phyloP scores from a whole-genome alignment of 352 stramenopile species.

The Peronospora destructor region DNA sequence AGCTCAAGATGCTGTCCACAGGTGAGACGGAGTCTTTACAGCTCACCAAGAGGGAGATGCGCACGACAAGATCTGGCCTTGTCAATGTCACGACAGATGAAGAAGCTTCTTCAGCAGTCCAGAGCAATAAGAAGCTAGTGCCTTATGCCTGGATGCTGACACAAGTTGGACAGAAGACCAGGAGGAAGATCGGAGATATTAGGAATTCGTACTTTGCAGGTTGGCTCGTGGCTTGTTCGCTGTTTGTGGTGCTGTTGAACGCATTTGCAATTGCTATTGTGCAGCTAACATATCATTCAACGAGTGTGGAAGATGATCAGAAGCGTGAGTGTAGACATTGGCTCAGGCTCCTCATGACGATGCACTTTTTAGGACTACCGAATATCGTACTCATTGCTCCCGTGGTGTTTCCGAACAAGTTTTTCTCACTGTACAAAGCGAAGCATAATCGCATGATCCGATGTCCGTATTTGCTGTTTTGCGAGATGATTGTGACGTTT shows the following conservation, averaged over 20 bases:
- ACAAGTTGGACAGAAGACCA: conserved; percentile 24
- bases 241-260: conserved; percentile 42
- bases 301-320: conserved; percentile 9
- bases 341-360: conserved; percentile 34
- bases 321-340: conserved; percentile 25
- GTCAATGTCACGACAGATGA: conserved; percentile 5
- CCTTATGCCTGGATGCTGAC: conserved; percentile 26
- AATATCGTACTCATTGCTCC: conserved; percentile 52
- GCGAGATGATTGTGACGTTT: conserved; percentile 49
- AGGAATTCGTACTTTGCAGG: conserved; percentile 69
- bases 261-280: conserved; percentile 37
- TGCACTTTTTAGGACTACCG: conserved; percentile 47
- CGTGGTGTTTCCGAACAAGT: conserved; percentile 45
- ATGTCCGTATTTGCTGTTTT: conserved; percentile 57
- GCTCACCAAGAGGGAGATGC: conserved; percentile 14
- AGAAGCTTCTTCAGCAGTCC: not conserved
- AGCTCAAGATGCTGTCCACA: conserved; percentile 12
- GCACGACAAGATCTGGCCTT: conserved; percentile 2
- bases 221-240: conserved; percentile 56
- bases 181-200: conserved; percentile 35
- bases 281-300: conserved; percentile 23
- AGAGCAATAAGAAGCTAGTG: conserved; percentile 2
- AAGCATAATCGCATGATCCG: conserved; percentile 57
- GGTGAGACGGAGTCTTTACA: conserved; percentile 8
- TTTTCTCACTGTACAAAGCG: conserved; percentile 45